These are phyloP conservation scores for Leccinum olivaceopallidum DNA, from an alignment of 768 basidiomycete genomes.

Conservation along the genomic window DNA sequence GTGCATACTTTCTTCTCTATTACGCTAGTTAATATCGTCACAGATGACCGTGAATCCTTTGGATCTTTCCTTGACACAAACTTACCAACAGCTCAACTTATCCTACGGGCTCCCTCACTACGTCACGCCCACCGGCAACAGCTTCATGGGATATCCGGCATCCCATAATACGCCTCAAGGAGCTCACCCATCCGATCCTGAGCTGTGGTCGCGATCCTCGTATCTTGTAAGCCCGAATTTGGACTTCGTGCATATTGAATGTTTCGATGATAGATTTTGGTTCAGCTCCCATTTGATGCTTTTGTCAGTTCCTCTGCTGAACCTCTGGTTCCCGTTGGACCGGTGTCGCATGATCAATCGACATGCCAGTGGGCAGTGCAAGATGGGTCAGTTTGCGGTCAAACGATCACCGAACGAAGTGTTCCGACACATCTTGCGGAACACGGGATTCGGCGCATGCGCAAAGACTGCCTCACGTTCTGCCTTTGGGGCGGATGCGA, in stretches of 20 bases:
- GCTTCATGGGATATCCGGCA: neutral
- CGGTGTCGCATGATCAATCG: neutral
- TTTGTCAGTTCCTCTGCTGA: neutral
- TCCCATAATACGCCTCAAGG: neutral
- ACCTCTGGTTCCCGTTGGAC: neutral
- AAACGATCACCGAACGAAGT: neutral
- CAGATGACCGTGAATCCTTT: slow-evolving; percentile 7
- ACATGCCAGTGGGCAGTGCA: slow-evolving; percentile 3
- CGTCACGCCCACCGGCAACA: neutral
- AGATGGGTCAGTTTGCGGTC: slow-evolving; percentile 1
- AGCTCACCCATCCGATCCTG: neutral
- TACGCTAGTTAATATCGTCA: neutral
- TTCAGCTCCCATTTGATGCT: neutral
- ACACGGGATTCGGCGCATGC: slow-evolving; percentile 14
- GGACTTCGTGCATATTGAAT: neutral
- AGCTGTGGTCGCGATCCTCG: neutral
- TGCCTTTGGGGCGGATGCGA: slow-evolving; percentile 17
- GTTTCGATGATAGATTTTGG: neutral
- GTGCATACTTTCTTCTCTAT: neutral
- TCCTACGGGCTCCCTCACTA: too few relatives aligned
- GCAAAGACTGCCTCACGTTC: neutral
- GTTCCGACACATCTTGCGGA: slow-evolving; percentile 12
- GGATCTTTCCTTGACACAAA: neutral
- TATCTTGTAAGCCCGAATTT: slow-evolving; percentile 9
- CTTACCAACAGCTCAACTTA: neutral